These are phyloP conservation scores for Eucalyptus regnans DNA, from an alignment of 345 rosid species.

Conservation along the genomic window DNA sequence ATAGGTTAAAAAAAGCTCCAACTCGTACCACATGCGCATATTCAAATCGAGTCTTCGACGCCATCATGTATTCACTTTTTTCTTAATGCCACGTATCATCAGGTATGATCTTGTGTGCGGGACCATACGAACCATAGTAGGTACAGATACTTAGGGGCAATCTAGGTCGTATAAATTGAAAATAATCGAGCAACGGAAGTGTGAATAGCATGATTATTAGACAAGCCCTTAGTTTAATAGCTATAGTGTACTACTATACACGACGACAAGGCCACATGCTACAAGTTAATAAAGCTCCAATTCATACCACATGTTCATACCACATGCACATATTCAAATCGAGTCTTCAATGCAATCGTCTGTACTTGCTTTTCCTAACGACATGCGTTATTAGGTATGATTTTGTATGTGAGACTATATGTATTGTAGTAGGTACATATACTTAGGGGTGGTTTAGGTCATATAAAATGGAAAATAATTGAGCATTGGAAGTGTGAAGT, in stretches of 20 bases:
- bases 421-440: background rate
- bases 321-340: background rate
- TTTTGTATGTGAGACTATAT: background rate
- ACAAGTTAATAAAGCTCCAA: background rate
- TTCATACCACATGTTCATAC: background rate
- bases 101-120: background rate
- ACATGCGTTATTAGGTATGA: background rate
- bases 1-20: background rate
- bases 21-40: background rate
- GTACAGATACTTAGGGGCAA: background rate
- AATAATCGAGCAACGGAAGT: background rate
- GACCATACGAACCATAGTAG: background rate
- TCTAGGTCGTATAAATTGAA: background rate
- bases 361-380: accelerated
- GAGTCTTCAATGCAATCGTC: background rate
- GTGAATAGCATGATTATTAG: background rate
- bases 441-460: background rate
- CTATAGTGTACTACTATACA: background rate
- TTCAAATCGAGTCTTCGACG: background rate
- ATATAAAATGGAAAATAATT: background rate
- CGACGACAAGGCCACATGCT: background rate
- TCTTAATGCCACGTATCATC: background rate
- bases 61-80: background rate
- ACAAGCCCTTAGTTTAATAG: background rate
- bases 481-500: background rate